Evolutionary conservation across 2,329 filamentous ascomycete species (phyloP), one percentile per base, ranked within the genome.

Genomic region (Trichoderma sp.): DNA sequence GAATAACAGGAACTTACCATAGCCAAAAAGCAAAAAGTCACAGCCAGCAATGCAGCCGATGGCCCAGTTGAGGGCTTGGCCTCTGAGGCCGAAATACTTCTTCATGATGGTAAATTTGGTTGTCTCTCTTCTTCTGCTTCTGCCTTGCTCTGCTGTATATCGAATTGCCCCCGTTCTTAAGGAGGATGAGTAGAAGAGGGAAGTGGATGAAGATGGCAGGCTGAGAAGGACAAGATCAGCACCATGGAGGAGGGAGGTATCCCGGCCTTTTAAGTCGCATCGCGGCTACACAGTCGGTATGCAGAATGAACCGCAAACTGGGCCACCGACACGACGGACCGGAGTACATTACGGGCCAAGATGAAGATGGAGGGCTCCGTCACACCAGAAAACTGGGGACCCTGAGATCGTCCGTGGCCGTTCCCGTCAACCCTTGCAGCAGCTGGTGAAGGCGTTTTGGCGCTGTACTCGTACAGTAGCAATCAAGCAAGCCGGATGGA

Each of bases 11-110:
- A 12, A 53, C 80, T 65, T 80, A 88, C 86, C 86, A 70, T 87
- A 88, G 73, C 86, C 86, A 74, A 88, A 87, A 28, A 88, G 89
- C 74, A 92, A 83, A 78, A 93, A 93, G 80, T 93, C 91, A 64
- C 90, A 88, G 76, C 91, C 92, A 71, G 92, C 92, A 76, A 93
- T 87, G n/a, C 90, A 82, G 73, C 89, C 89, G 75, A 94, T 88
- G 68, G 91, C 91, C 80, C 88, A 86, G 83, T 91, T 92, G 74
- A 93, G 88, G 79, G 82, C 81, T 39, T 86, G 83, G 82, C 92
- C 92, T 70, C 85, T 85, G 73, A 93, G 86, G 80, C 92, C 91
- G 75, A 92, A 88, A 77, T 87, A 93, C 72, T 80, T 82, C 75
- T 77, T 80, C 70, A 74, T 75, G 77, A 81, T 79, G 75, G 47